A percentile compares a stretch with the other conserved stretches of the same genome.
These are phyloP conservation scores for Schoenoplectus tabernaemontani DNA, from an alignment of 202 grass and related monocot species.

Conservation along the genomic window DNA sequence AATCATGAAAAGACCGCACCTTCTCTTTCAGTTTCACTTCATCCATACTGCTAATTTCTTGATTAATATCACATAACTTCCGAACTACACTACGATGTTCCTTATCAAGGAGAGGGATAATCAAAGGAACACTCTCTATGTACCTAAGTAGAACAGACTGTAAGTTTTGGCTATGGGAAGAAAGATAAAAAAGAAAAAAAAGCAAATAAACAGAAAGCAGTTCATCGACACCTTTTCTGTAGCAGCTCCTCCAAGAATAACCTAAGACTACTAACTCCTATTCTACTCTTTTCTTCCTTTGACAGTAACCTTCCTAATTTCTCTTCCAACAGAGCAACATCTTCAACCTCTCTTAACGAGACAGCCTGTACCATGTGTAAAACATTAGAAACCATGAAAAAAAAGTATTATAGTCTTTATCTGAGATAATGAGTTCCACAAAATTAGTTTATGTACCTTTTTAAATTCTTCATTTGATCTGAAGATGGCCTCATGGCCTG, in stretches of 20 bases:
- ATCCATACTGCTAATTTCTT: constrained; percentile 78
- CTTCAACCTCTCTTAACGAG: constrained; percentile 66
- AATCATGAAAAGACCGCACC: constrained; percentile 74
- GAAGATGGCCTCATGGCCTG: constrained; percentile 63
- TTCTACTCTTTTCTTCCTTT: constrained; percentile 62
- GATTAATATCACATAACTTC: constrained; percentile 53
- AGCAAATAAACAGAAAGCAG: constrained; percentile 4
- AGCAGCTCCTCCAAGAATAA: constrained; percentile 85
- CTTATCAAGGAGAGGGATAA: constrained; percentile 87
- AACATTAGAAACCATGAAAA: constrained; percentile 8
- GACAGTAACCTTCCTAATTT: constrained; percentile 77
- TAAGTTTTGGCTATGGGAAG: constrained; percentile 15
- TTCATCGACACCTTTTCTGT: constrained; percentile 60
- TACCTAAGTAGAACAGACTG: constrained; percentile 49
- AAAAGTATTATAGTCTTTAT: neutral
- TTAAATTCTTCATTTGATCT: constrained; percentile 92
- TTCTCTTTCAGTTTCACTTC: constrained; percentile 81
- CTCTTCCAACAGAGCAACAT: constrained; percentile 62
- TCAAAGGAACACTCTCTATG: constrained; percentile 69
- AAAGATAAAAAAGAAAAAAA: constrained; percentile 1
- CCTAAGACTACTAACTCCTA: constrained; percentile 71
- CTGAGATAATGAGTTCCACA: neutral
- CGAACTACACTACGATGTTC: constrained; percentile 47
- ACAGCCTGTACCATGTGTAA: constrained; percentile 42
- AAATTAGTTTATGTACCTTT: constrained; percentile 35